Evolutionary conservation across 768 basidiomycete species (phyloP).

Genomic region (Lactifluus piperatus): DNA sequence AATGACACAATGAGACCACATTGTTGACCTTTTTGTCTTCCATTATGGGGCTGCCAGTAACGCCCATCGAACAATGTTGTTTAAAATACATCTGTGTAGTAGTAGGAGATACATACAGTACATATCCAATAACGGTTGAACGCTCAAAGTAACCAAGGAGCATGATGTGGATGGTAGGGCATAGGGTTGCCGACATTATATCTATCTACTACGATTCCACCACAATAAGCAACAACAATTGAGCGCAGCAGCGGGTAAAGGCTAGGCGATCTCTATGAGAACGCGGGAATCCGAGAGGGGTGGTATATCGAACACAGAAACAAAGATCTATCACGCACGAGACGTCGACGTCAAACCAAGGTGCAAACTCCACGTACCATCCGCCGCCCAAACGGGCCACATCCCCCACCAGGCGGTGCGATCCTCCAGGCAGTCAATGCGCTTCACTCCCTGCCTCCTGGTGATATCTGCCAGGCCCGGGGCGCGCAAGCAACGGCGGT

Average conservation of each 20-base stretch:
- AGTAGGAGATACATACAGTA: neutral
- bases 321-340: neutral
- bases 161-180: neutral
- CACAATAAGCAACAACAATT: neutral
- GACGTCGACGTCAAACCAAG: slow-evolving; percentile 4
- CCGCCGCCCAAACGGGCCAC: slow-evolving; percentile 4
- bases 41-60: no score
- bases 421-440: slow-evolving; percentile 14
- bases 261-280: neutral
- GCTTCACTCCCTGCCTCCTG: slow-evolving; percentile 14
- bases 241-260: neutral
- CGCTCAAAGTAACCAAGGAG: slow-evolving; percentile 4
- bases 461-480: slow-evolving; percentile 14
- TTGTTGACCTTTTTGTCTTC: neutral
- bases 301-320: neutral
- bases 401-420: slow-evolving; percentile 13
- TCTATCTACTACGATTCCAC: neutral
- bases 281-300: neutral
- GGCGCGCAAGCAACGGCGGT: slow-evolving; percentile 6
- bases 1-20: neutral
- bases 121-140: slow-evolving; percentile 4
- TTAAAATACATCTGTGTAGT: neutral
- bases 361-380: slow-evolving; percentile 13
- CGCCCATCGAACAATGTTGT: no score
- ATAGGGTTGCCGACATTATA: neutral